Percentiles rank a stretch among this genome's conserved stretches.
These are phyloP conservation scores for Zygosaccharomyces bailii DNA, from an alignment of 805 yeast genomes.

Conservation along the genomic window DNA sequence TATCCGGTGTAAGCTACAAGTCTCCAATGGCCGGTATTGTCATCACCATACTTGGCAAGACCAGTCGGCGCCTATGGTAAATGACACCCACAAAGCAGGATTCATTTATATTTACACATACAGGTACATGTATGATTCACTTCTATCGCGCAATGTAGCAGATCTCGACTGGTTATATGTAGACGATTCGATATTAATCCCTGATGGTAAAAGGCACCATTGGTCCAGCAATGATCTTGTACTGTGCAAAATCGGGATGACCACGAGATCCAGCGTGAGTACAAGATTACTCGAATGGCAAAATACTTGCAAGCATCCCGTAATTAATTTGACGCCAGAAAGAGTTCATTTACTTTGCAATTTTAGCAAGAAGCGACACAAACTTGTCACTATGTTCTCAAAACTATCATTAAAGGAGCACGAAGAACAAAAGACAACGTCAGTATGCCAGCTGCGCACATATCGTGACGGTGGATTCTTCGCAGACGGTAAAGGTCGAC, in stretches of 20 bases:
- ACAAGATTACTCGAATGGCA: conserved; percentile 31
- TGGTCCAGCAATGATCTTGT: conserved; percentile 24
- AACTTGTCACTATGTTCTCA: conserved; percentile 13
- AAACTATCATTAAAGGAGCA: conserved; percentile 13
- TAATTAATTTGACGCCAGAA: conserved; percentile 29
- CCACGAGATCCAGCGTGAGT: conserved; percentile 25
- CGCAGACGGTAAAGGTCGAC: conserved; percentile 17
- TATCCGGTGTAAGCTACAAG: conserved; percentile 20
- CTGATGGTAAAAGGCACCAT: conserved; percentile 8
- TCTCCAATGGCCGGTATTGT: conserved; percentile 18
- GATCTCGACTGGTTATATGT: conserved; percentile 21
- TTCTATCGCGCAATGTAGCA: conserved; percentile 4
- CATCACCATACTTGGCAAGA: conserved; percentile 23
- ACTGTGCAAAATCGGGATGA: conserved; percentile 34
- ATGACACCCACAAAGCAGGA: conserved; percentile 16
- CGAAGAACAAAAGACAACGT: background rate
- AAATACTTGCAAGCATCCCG: conserved; percentile 26
- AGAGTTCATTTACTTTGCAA: conserved; percentile 13
- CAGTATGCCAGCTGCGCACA: conserved; percentile 8
- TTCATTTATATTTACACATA: conserved; percentile 32
- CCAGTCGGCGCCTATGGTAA: conserved; percentile 2
- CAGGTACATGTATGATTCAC: conserved; percentile 19
- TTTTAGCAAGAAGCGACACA: background rate
- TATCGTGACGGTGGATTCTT: conserved; percentile 30
- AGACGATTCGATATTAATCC: conserved; percentile 22